Percentiles rank a stretch among this genome's conserved stretches.
phyloP scores from a whole-genome alignment of 257 asterid genomes.

The Penstemon eatonii region DNA sequence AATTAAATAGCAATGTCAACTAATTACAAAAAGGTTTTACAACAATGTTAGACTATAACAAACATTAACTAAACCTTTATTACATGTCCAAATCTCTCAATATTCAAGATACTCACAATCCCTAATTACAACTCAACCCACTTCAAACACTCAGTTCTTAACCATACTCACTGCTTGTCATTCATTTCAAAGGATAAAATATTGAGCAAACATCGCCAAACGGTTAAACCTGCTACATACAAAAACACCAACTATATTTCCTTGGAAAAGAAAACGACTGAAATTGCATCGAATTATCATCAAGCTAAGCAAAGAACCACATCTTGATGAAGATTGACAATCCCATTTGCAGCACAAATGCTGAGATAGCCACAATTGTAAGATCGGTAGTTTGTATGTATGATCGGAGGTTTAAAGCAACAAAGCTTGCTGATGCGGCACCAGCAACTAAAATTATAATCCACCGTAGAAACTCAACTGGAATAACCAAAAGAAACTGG shows the following conservation, averaged over 20 bases:
- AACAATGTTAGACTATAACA: neutral
- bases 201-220: slow-evolving; percentile 28
- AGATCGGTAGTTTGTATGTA: slow-evolving; percentile 53
- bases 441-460: slow-evolving; percentile 58
- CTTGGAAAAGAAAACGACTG: slow-evolving; percentile 21
- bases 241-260: slow-evolving; percentile 20
- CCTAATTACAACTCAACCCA: neutral
- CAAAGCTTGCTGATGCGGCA: slow-evolving; percentile 75
- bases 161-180: slow-evolving; percentile 26
- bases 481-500: slow-evolving; percentile 76
- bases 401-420: slow-evolving; percentile 71
- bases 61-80: neutral
- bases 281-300: neutral
- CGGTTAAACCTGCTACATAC: slow-evolving; percentile 13
- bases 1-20: neutral
- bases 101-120: neutral
- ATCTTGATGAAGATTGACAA: slow-evolving; percentile 86
- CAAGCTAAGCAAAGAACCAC: slow-evolving; percentile 67
- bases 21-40: neutral
- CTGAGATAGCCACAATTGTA: slow-evolving; percentile 58
- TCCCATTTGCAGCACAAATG: slow-evolving; percentile 81
- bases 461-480: slow-evolving; percentile 80
- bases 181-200: neutral
- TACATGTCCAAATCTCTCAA: slow-evolving; percentile 24
- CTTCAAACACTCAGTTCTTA: slow-evolving; percentile 19